These are phyloP conservation scores for Nakaseomyces bracarensis DNA, from an alignment of 1,139 yeast species.

Conservation along the genomic window DNA sequence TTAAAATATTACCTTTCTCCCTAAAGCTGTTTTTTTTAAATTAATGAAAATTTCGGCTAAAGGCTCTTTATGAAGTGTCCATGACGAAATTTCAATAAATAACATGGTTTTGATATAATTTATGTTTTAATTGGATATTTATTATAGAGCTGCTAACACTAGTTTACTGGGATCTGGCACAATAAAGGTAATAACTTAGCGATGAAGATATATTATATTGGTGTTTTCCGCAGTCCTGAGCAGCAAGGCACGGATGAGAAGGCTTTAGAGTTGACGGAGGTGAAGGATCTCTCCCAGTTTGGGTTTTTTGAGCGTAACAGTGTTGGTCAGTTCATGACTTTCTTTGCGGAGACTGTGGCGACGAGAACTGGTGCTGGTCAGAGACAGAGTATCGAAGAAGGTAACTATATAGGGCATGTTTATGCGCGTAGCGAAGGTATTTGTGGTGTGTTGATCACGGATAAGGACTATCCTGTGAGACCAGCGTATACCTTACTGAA, in stretches of 20 bases:
- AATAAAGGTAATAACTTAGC: constrained; percentile 6
- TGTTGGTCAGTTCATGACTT: constrained; percentile 86
- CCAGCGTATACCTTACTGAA: constrained; percentile 94
- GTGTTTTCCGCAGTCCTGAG: constrained; percentile 55
- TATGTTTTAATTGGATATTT: too few relatives aligned
- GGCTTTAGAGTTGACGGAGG: constrained; percentile 68
- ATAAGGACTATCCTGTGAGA: constrained; percentile 90
- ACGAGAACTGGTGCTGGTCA: constrained; percentile 83
- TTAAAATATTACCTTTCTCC: too few relatives aligned
- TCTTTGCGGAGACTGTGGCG: constrained; percentile 84
- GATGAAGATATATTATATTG: constrained; percentile 89
- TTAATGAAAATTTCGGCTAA: too few relatives aligned
- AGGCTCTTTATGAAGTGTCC: too few relatives aligned
- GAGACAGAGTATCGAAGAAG: constrained; percentile 92
- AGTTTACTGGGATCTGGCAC: too few relatives aligned
- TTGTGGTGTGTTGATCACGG: constrained; percentile 89
- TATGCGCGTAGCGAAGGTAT: constrained; percentile 85
- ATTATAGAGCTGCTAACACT: too few relatives aligned
- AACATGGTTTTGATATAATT: too few relatives aligned
- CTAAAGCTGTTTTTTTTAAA: too few relatives aligned
- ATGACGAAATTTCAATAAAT: too few relatives aligned
- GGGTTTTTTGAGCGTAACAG: constrained; percentile 76
- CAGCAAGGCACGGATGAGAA: constrained; percentile 37
- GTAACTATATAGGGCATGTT: constrained; percentile 82
- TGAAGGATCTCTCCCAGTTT: constrained; percentile 76